These are phyloP conservation scores for Phytopythium ostracodes DNA, from an alignment of 352 stramenopile genomes.

Conservation along the genomic window DNA sequence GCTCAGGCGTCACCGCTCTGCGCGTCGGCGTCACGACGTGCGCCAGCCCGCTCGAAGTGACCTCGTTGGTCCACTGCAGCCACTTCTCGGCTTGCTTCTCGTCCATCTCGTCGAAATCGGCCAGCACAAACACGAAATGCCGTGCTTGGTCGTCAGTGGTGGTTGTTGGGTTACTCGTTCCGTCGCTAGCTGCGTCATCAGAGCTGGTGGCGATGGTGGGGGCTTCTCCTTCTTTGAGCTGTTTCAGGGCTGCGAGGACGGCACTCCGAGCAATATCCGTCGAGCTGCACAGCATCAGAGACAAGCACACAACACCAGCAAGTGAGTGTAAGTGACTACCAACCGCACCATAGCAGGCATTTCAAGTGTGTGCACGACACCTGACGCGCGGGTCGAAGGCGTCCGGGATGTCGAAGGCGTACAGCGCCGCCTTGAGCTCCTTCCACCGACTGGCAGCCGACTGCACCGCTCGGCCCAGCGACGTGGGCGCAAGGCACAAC, in stretches of 20 bases:
- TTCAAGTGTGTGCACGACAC: neutral
- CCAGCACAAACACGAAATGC: slow-evolving; percentile 50
- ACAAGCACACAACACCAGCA: neutral
- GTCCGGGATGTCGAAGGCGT: slow-evolving; percentile 33
- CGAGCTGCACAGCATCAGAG: neutral
- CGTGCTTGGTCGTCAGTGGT: neutral
- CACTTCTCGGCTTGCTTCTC: slow-evolving; percentile 26
- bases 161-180: no score
- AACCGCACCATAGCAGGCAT: no score
- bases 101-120: slow-evolving; percentile 44
- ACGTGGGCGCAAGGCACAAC: slow-evolving; percentile 21
- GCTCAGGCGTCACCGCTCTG: slow-evolving; percentile 35
- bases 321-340: neutral
- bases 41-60: slow-evolving; percentile 39
- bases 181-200: neutral
- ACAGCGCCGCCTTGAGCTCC: slow-evolving; percentile 32
- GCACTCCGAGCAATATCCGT: slow-evolving; percentile 6
- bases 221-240: neutral
- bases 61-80: slow-evolving; percentile 47
- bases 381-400: slow-evolving; percentile 32
- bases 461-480: slow-evolving; percentile 19
- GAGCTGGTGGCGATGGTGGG: neutral
- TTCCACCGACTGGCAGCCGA: slow-evolving; percentile 33
- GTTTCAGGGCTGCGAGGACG: slow-evolving; percentile 9
- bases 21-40: slow-evolving; percentile 54